phyloP scores from a whole-genome alignment of 75 land plant species.

The Selaginella moellendorffii region DNA sequence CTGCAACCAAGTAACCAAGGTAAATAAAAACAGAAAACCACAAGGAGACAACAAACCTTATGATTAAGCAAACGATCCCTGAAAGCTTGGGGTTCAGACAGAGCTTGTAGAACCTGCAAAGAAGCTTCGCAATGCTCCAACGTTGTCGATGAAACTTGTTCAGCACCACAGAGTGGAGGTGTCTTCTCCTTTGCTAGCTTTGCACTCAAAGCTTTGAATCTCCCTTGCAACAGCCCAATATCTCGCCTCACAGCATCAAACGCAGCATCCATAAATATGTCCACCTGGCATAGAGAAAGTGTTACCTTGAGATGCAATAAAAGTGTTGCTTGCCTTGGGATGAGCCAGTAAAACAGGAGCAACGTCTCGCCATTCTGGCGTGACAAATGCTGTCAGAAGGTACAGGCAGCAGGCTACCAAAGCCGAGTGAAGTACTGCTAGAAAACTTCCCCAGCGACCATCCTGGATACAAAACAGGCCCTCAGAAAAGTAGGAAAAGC shows the following conservation, averaged over 20 bases:
- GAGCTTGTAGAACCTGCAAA: conserved; percentile 57
- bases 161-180: conserved; percentile 25
- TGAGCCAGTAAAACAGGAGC: conserved; percentile 62
- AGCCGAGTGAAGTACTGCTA: conserved; percentile 37
- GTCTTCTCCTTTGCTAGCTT: conserved; percentile 23
- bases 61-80: conserved; percentile 71
- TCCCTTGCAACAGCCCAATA: conserved; percentile 38
- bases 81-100: conserved; percentile 62
- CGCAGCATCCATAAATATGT: conserved; percentile 77
- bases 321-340: conserved; percentile 88
- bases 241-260: conserved; percentile 49
- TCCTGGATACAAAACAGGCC: conserved; percentile 28
- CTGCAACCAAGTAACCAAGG: conserved; percentile 25
- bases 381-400: conserved; percentile 51
- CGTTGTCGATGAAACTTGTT: conserved; percentile 29
- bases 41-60: conserved; percentile 32
- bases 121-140: conserved; percentile 81
- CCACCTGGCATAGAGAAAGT: too few relatives aligned
- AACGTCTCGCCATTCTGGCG: conserved; percentile 67
- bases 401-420: conserved; percentile 62
- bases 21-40: neutral
- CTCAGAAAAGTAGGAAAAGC: neutral
- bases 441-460: conserved; percentile 28
- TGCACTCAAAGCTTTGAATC: conserved; percentile 31
- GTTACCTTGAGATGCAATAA: too few relatives aligned